Conservation (phyloP, 371 early-diverging fungal genomes). For the Rhizopus delemar region DNA sequence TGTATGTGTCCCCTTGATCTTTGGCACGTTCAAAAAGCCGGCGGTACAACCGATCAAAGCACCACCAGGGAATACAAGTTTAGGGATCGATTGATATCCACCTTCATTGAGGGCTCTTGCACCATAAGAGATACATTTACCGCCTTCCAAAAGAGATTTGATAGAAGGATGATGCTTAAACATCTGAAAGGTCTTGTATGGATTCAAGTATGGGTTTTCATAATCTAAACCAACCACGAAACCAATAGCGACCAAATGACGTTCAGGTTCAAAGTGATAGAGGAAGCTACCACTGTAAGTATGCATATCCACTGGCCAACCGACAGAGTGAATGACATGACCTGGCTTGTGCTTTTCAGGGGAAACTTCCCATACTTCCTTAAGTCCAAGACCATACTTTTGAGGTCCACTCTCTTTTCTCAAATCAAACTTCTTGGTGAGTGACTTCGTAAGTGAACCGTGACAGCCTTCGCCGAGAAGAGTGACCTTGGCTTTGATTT, state of each 20-base stretch:
- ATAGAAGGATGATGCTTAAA: constrained; percentile 94
- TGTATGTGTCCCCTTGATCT: constrained; percentile 98
- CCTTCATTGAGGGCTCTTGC: constrained; percentile 97
- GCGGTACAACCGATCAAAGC: constrained; percentile 96
- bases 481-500: constrained; percentile 91
- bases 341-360: constrained; percentile 88
- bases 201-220: constrained; percentile 89
- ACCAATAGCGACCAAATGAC: constrained; percentile 86
- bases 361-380: constrained; percentile 97
- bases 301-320: constrained; percentile 88
- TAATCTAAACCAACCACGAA: constrained; percentile 94
- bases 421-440: constrained; percentile 85
- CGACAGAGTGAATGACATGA: constrained; percentile 86
- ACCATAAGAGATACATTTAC: constrained; percentile 91
- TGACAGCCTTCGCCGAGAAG: constrained; percentile 98
- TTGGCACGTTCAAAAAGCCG: constrained; percentile 96
- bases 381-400: constrained; percentile 95
- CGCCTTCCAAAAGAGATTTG: constrained; percentile 82
- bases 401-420: constrained; percentile 79
- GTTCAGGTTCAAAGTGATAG: constrained; percentile 86
- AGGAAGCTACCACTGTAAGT: constrained; percentile 96
- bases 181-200: constrained; percentile 96
- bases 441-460: constrained; percentile 90
- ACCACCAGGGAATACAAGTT: constrained; percentile 94
- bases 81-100: constrained; percentile 91